These are phyloP conservation scores for Globisporangium echinulatum DNA, from an alignment of 352 stramenopile genomes.

Conservation along the genomic window DNA sequence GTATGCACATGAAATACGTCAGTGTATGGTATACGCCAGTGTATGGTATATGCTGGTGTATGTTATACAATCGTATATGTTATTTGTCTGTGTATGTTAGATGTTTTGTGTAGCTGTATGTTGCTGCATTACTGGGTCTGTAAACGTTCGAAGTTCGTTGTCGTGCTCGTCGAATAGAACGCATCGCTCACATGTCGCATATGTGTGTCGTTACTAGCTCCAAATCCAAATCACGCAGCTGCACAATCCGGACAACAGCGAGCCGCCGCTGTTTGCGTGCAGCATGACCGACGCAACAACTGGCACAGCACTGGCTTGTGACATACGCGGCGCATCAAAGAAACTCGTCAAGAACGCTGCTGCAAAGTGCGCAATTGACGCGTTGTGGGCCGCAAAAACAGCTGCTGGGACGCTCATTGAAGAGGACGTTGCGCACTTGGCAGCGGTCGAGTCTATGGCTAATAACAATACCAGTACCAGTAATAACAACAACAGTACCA, in stretches of 20 bases:
- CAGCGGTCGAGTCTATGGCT: neutral
- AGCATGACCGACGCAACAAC: conserved; percentile 36
- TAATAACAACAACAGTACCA: conserved; percentile 22
- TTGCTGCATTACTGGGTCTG: too few relatives aligned
- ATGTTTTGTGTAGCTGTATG: neutral
- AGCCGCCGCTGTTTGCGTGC: conserved; percentile 59
- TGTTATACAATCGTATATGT: neutral
- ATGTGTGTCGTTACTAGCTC: conserved; percentile 18
- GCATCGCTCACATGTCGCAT: too few relatives aligned
- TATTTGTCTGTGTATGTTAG: neutral
- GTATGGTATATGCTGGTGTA: neutral
- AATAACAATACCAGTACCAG: conserved; percentile 24
- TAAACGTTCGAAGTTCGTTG: too few relatives aligned
- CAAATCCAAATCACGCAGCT: conserved; percentile 33
- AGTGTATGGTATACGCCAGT: neutral
- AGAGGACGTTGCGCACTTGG: conserved; percentile 61
- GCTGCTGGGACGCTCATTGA: conserved; percentile 35
- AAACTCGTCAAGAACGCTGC: conserved; percentile 67
- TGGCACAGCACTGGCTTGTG: conserved; percentile 28
- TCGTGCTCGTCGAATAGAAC: too few relatives aligned
- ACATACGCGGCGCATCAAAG: conserved; percentile 57
- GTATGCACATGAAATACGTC: neutral
- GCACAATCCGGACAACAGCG: conserved; percentile 43
- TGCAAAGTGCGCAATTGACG: conserved; percentile 57
- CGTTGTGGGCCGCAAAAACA: conserved; percentile 72